Evolutionary conservation across 2,329 filamentous ascomycete species (phyloP).

Genomic region (Colletotrichum lini): DNA sequence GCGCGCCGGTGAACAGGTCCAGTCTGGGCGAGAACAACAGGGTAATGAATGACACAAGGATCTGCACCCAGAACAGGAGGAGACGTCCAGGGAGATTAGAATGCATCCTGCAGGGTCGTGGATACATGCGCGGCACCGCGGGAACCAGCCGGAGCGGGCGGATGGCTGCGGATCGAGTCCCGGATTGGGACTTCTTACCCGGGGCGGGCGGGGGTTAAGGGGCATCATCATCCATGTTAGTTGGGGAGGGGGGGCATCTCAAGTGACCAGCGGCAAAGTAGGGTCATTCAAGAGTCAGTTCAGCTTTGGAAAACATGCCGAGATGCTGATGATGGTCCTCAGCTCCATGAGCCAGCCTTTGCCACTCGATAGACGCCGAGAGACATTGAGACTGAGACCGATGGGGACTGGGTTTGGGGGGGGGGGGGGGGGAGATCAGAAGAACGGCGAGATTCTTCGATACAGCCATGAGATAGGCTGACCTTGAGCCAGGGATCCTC

Average conservation of each 20-base stretch:
- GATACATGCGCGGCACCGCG: neutral
- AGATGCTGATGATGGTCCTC: too few relatives aligned
- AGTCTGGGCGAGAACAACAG: too few relatives aligned
- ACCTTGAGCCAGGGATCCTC: neutral
- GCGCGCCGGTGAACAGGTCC: too few relatives aligned
- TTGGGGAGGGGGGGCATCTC: too few relatives aligned
- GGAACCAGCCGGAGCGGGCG: neutral
- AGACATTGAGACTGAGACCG: neutral
- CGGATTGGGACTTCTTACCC: neutral
- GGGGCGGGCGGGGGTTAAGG: neutral
- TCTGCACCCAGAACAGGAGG: too few relatives aligned
- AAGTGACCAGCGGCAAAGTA: too few relatives aligned
- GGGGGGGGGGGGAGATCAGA: too few relatives aligned
- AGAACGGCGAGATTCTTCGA: neutral
- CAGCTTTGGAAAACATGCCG: too few relatives aligned
- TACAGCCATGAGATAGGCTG: neutral
- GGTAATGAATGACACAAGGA: neutral
- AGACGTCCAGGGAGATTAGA: neutral
- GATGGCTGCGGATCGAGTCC: neutral
- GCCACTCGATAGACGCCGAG: neutral
- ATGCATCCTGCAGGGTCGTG: conserved; percentile 8
- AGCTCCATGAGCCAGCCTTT: neutral
- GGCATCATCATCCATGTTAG: neutral
- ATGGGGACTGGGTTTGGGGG: neutral
- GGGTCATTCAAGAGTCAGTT: too few relatives aligned